These are phyloP conservation scores for Penicillium paxilli DNA, from an alignment of 495 filamentous ascomycete species.

Conservation along the genomic window DNA sequence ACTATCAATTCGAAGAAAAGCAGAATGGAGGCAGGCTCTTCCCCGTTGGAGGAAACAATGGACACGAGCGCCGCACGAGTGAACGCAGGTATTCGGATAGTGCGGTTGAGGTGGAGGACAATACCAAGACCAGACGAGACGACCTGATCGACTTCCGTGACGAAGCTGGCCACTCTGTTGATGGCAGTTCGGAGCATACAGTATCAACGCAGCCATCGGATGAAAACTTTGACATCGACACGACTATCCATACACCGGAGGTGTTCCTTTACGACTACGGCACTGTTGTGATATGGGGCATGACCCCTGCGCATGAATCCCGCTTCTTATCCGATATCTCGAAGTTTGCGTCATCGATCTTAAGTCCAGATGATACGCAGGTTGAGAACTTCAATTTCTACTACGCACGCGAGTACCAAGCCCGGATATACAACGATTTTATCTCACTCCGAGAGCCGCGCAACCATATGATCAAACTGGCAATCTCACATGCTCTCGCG, in stretches of 20 bases:
- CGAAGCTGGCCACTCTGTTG: slow-evolving; percentile 31
- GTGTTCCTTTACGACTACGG: slow-evolving; percentile 97
- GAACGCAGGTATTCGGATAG: slow-evolving; percentile 69
- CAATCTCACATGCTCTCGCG: slow-evolving; percentile 91
- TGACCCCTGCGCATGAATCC: slow-evolving; percentile 81
- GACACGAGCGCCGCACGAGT: slow-evolving; percentile 37
- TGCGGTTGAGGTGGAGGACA: slow-evolving; percentile 57
- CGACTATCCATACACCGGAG: slow-evolving; percentile 83
- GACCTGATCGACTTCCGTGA: slow-evolving; percentile 56
- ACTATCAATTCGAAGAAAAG: slow-evolving; percentile 58
- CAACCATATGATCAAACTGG: slow-evolving; percentile 97
- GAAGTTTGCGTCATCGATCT: slow-evolving; percentile 92
- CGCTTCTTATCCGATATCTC: slow-evolving; percentile 89
- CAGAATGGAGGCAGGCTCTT: slow-evolving; percentile 26
- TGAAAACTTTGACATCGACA: slow-evolving; percentile 48
- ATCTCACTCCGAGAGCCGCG: slow-evolving; percentile 88
- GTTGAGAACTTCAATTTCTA: slow-evolving; percentile 99
- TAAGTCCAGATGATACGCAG: slow-evolving; percentile 84
- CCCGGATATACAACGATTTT: slow-evolving; percentile 98
- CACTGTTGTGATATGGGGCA: slow-evolving; percentile 99
- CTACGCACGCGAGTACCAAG: slow-evolving; percentile 95
- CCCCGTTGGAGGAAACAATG: slow-evolving; percentile 19
- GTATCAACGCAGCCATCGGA: slow-evolving; percentile 22
- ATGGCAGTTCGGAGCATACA: slow-evolving; percentile 27
- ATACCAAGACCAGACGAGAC: slow-evolving; percentile 46